Conservation (phyloP, 75 land plant genomes). For the Adiantum capillusveneris region DNA sequence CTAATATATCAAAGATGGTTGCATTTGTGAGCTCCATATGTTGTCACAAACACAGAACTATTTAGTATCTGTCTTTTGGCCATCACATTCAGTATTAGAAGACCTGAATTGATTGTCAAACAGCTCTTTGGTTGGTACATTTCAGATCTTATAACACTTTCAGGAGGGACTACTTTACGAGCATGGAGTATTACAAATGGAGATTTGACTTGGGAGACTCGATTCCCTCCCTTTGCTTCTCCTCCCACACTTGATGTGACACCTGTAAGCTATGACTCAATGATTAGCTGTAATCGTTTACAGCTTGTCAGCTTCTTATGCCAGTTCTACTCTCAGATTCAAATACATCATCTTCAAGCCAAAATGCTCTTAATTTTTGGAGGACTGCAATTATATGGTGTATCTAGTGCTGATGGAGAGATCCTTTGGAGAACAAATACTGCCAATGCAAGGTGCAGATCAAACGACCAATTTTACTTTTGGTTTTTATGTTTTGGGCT, state of each 20-base stretch:
- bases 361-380: slow-evolving; percentile 14
- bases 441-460: slow-evolving; percentile 6
- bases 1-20: too few species aligned
- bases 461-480: too few species aligned
- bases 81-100: too few species aligned
- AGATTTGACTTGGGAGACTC: slow-evolving; percentile 27
- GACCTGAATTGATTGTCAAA: too few species aligned
- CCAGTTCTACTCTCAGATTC: slow-evolving; percentile 15
- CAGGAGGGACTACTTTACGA: slow-evolving; percentile 25
- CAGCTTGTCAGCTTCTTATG: too few species aligned
- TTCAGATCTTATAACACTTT: slow-evolving; percentile 31
- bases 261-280: slow-evolving; percentile 27
- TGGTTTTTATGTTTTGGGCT: too few species aligned
- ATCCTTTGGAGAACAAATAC: slow-evolving; percentile 18
- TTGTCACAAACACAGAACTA: too few species aligned
- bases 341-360: slow-evolving; percentile 13
- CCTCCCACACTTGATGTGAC: slow-evolving; percentile 7
- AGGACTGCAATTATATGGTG: slow-evolving; percentile 15
- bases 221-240: not conserved
- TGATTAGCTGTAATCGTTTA: too few species aligned
- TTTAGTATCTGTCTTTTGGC: too few species aligned
- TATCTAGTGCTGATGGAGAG: slow-evolving; percentile 25
- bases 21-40: too few species aligned
- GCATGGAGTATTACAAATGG: slow-evolving; percentile 35
- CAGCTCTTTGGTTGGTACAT: too few species aligned